phyloP scores from a whole-genome alignment of 2,329 filamentous ascomycete genomes.

The Talaromyces sp. region DNA sequence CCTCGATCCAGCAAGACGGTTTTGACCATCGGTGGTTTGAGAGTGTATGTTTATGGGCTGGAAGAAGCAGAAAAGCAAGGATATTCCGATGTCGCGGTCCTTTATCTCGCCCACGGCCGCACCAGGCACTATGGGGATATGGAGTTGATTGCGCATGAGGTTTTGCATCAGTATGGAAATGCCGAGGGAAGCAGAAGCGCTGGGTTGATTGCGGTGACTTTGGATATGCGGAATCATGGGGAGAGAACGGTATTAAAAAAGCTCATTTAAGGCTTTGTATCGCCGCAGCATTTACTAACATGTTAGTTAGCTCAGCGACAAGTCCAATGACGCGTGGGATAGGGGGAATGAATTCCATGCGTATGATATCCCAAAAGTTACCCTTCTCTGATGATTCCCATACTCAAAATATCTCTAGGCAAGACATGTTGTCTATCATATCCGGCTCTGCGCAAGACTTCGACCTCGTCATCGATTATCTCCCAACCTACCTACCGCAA shows the following conservation, averaged over 20 bases:
- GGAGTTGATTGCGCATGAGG: conserved; percentile 3
- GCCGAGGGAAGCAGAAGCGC: not conserved
- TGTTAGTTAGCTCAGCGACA: not conserved
- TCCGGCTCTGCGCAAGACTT: conserved; percentile 6
- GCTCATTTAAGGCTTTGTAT: too few species aligned
- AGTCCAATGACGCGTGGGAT: conserved; percentile 3
- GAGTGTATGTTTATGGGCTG: conserved; percentile 4
- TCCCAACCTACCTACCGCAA: conserved; percentile 4
- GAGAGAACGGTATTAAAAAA: conserved; percentile 3
- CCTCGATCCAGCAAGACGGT: conserved; percentile 6
- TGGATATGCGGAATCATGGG: conserved; percentile 10
- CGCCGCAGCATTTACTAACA: not conserved
- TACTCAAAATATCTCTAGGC: conserved; percentile 1
- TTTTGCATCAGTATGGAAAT: conserved; percentile 1
- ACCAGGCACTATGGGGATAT: not conserved
- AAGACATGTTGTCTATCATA: conserved; percentile 7
- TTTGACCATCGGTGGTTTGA: conserved; percentile 7
- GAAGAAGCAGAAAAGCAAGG: not conserved
- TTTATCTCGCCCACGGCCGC: conserved; percentile 8
- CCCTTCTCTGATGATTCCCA: not conserved
- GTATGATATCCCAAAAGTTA: not conserved
- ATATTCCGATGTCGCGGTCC: conserved; percentile 1
- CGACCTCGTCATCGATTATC: conserved; percentile 7
- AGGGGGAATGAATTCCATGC: conserved; percentile 6
- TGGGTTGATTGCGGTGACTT: conserved; percentile 5